These are phyloP conservation scores for Westerdykella aurantiaca DNA, from an alignment of 2,329 filamentous ascomycete genomes.

Conservation along the genomic window DNA sequence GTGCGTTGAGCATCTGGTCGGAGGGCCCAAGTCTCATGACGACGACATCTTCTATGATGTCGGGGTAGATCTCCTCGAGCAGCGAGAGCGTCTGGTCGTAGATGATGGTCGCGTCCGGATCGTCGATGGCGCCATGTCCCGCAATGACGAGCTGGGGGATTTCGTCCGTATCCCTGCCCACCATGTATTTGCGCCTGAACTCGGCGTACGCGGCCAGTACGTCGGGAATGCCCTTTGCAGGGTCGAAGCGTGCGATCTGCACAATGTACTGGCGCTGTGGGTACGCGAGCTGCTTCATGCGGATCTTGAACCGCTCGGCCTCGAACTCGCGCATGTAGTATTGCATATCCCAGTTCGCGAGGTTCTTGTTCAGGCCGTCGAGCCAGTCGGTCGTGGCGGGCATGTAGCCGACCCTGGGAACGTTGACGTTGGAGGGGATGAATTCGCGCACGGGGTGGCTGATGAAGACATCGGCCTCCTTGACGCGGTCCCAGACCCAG, in stretches of 20 bases:
- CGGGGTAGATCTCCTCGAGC: constrained; percentile 54
- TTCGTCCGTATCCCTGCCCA: constrained; percentile 44
- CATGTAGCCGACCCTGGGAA: constrained; percentile 64
- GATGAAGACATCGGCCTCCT: constrained; percentile 70
- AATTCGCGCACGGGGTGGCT: constrained; percentile 74
- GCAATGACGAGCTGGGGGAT: constrained; percentile 69
- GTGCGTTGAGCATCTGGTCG: constrained; percentile 72
- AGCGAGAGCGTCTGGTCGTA: constrained; percentile 66
- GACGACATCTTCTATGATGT: constrained; percentile 54
- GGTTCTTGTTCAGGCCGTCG: constrained; percentile 72
- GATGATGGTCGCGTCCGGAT: constrained; percentile 67
- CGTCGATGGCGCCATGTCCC: constrained; percentile 74
- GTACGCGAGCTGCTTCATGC: constrained; percentile 55
- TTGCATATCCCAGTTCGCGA: constrained; percentile 63
- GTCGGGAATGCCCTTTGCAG: constrained; percentile 73
- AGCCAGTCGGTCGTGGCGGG: constrained; percentile 81
- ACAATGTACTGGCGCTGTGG: constrained; percentile 66
- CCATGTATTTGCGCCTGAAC: constrained; percentile 58
- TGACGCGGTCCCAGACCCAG: constrained; percentile 67
- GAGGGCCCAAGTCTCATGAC: constrained; percentile 72
- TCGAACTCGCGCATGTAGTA: constrained; percentile 75
- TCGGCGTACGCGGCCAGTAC: constrained; percentile 71
- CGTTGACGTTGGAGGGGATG: constrained; percentile 63
- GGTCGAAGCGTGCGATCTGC: constrained; percentile 77
- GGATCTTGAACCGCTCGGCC: constrained; percentile 52